A percentile compares a stretch with the other conserved stretches of the same genome.
These are phyloP conservation scores for Malassezia psittaci DNA, from an alignment of 1,284 basidiomycete genomes.

Conservation along the genomic window DNA sequence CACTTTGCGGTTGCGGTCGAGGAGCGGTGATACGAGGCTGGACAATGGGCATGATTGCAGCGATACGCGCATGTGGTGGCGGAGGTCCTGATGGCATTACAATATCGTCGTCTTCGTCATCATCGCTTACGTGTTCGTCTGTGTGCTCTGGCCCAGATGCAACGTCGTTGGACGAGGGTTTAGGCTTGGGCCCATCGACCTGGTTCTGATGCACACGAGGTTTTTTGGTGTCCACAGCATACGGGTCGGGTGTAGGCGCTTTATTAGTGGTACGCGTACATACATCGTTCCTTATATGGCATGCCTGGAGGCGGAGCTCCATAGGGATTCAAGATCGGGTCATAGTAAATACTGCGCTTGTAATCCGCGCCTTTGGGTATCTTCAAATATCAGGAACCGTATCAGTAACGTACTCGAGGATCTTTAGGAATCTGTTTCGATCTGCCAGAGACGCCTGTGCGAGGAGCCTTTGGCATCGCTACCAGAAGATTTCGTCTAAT, in stretches of 20 bases:
- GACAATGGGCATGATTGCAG: background rate
- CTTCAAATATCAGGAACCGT: background rate
- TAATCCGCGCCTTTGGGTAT: slow-evolving; percentile 15
- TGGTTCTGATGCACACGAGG: too few species aligned
- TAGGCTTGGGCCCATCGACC: too few species aligned
- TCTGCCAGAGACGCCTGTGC: too few species aligned
- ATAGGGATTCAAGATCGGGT: slow-evolving; percentile 81
- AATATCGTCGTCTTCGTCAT: slow-evolving; percentile 32
- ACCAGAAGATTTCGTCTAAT: too few species aligned
- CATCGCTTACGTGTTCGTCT: slow-evolving; percentile 4
- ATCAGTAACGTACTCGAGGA: slow-evolving; percentile 1
- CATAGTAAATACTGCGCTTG: slow-evolving; percentile 72
- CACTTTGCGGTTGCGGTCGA: background rate
- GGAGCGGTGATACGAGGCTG: background rate
- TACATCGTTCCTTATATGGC: slow-evolving; percentile 68
- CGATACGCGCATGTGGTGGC: slow-evolving; percentile 3
- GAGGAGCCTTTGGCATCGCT: too few species aligned
- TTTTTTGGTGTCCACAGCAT: background rate
- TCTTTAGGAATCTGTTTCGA: background rate
- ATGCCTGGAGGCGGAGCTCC: slow-evolving; percentile 93
- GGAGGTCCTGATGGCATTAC: slow-evolving; percentile 38
- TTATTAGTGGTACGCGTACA: slow-evolving; percentile 11
- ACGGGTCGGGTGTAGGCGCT: background rate
- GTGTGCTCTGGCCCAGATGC: background rate
- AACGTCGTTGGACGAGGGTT: background rate